Evolutionary conservation across 176 grass and related monocot genomes (phyloP), one percentile per base, ranked within the genome.

Genomic region (Olyra latifolia): DNA sequence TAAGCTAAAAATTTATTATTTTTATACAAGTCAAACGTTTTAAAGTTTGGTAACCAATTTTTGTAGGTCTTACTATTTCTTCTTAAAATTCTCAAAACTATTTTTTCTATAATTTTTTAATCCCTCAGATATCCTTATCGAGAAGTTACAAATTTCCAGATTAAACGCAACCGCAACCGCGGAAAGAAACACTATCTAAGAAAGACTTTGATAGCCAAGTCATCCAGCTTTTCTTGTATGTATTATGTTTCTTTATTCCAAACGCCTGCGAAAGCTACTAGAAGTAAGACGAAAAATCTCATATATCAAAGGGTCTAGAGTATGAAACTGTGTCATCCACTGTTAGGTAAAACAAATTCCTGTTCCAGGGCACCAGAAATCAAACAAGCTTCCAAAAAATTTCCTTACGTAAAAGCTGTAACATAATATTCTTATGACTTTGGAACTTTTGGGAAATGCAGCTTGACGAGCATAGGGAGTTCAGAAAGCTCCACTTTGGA

Each of bases 401-500:
- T 82, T 71, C 64, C 50, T 19, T 55, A 24, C 20, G 14, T 19
- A 63, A 30, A 75, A 52, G 10, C 2, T 23, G 19, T 40, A 45
- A 32, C 12, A 47, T 60, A 11, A 16, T 61, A 38, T 61, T 60
- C 1, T 71, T 71, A 81, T 0, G 25, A 22, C 66, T 81, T 71
- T n/a, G 57, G 46, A 60, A 71, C 66, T 81, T 81, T 71, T 48
- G 54, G 66, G 12, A 98, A 98, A 83, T 98, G 92, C 77, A 89
- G 41, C 46, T 89, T 95, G 62, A 91, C 62, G 20, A 94, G 89
- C 85, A 62, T 49, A 39, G 94, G 94, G 55, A 97, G 91, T 71
- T 97, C 87, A 13, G 87, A 82, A 10, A 97, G 94, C 41, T 94
- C 86, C 64, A 98, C 89, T 77, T 91, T 89, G 29, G 89, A 80